Evolutionary conservation across 805 yeast species (phyloP).

Genomic region (Barnettozyma wickerhamii): DNA sequence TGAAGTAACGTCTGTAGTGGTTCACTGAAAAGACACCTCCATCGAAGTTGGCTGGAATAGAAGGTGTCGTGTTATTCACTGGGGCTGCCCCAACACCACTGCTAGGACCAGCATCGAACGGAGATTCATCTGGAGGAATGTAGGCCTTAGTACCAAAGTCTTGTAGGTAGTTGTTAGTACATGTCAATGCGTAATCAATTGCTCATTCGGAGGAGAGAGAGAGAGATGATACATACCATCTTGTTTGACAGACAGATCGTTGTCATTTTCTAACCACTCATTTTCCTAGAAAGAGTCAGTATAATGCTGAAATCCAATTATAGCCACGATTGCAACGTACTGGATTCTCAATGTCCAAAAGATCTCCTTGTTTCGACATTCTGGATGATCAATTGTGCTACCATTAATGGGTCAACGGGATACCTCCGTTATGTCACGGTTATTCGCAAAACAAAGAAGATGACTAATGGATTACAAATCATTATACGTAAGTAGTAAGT

Average conservation of each 20-base stretch:
- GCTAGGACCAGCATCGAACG: constrained; percentile 11
- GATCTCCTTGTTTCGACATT: constrained; percentile 8
- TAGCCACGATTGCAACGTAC: too few species aligned
- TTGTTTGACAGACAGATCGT: constrained; percentile 15
- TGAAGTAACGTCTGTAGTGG: constrained; percentile 63
- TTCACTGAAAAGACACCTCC: constrained; percentile 51
- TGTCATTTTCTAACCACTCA: constrained; percentile 25
- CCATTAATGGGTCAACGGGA: too few species aligned
- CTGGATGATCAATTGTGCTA: too few species aligned
- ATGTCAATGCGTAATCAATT: too few species aligned
- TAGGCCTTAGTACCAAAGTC: constrained; percentile 28
- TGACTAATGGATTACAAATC: too few species aligned
- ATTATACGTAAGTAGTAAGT: too few species aligned
- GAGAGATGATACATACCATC: constrained; percentile 8
- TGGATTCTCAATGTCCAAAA: constrained; percentile 10
- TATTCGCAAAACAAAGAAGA: too few species aligned
- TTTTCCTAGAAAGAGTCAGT: constrained; percentile 4
- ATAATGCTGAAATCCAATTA: too few species aligned
- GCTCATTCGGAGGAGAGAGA: too few species aligned
- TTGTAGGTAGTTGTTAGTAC: too few species aligned
- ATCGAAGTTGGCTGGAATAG: constrained; percentile 20
- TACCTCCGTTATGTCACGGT: too few species aligned
- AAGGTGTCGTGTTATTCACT: neutral
- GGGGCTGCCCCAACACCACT: constrained; percentile 2
- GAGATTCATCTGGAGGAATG: constrained; percentile 29